Conservation (phyloP, 2,329 filamentous ascomycete genomes). For the Coleophoma crateriformis region DNA sequence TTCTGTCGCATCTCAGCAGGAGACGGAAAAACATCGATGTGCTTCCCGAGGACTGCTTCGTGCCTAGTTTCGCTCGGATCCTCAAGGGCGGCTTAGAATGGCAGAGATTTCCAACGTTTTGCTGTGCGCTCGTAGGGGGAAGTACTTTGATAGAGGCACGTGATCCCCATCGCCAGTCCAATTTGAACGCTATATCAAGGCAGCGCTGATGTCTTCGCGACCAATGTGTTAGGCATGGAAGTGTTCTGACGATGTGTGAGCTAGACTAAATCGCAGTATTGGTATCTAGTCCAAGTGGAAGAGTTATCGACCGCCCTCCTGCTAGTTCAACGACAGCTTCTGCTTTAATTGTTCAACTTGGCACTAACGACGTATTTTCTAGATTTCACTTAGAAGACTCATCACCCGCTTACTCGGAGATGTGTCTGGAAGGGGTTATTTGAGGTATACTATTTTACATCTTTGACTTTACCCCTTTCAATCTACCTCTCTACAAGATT, state of each 20-base stretch:
- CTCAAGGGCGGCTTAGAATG: constrained; percentile 46
- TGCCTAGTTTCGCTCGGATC: constrained; percentile 32
- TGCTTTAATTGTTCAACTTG: too few species aligned
- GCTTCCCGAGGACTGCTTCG: constrained; percentile 21
- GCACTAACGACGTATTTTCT: background rate
- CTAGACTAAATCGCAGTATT: too few species aligned
- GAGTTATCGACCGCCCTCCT: background rate
- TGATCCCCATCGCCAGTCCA: constrained; percentile 4
- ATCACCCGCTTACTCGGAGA: constrained; percentile 18
- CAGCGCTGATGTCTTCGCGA: too few species aligned
- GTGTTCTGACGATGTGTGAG: too few species aligned
- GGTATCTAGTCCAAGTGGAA: too few species aligned
- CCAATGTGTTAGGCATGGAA: too few species aligned
- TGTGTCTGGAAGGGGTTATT: constrained; percentile 21
- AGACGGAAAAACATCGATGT: constrained; percentile 19
- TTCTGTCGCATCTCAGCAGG: constrained; percentile 42
- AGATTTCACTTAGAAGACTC: constrained; percentile 28
- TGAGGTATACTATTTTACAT: constrained; percentile 25
- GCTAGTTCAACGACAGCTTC: too few species aligned
- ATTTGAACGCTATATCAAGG: background rate
- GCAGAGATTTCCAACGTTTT: constrained; percentile 57
- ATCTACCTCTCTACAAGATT: too few species aligned
- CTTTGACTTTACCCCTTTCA: too few species aligned
- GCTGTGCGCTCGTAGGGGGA: constrained; percentile 53
- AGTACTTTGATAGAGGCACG: constrained; percentile 55